A percentile compares a stretch with the other conserved stretches of the same genome.
phyloP scores from a whole-genome alignment of 306 rosid species.

The Medicago truncatula region MtrunA17r5.0-ANR NC_053046.1:5099001-5099500 shows the following conservation, averaged over 20 bases:
- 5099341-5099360: too few relatives aligned
- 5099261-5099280: constrained; percentile 34
- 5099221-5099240: constrained; percentile 24
- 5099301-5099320: too few relatives aligned
- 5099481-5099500: not conserved
- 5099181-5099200: constrained; percentile 99
- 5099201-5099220: constrained; percentile 95
- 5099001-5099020: not conserved
- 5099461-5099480: not conserved
- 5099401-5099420: constrained; percentile 14
- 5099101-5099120: constrained; percentile 75
- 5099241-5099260: constrained; percentile 25
- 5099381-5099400: too few relatives aligned
- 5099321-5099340: too few relatives aligned
- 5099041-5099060: constrained; percentile 20
- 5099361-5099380: too few relatives aligned
- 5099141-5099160: constrained; percentile 87
- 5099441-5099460: not conserved
- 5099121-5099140: constrained; percentile 90
- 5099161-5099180: constrained; percentile 99
- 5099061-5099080: constrained; percentile 8
- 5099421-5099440: not conserved
- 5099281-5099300: constrained; percentile 12
- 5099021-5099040: constrained; percentile 14
- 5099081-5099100: constrained; percentile 15